Conservation (phyloP, 495 filamentous ascomycete species). For the Talaromyces liani region DNA sequence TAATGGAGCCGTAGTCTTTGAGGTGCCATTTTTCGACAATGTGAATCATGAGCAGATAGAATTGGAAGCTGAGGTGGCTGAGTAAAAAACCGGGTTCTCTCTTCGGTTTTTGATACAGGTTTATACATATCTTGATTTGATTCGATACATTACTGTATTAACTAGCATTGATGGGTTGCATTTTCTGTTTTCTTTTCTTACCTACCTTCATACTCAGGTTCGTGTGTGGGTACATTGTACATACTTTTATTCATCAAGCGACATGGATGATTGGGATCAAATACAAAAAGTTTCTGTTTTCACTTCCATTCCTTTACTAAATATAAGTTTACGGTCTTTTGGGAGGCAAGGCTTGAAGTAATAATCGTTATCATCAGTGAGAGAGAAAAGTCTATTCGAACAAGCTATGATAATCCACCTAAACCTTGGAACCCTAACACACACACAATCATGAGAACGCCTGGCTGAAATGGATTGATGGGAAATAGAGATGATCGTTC, state of each 20-base stretch:
- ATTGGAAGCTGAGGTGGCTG: background rate
- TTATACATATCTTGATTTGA: background rate
- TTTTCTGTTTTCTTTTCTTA: background rate
- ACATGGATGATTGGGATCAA: background rate
- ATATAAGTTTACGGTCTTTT: too few relatives aligned
- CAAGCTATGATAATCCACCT: background rate
- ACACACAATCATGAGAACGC: background rate
- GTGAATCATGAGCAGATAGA: slow-evolving; percentile 10
- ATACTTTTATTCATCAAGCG: background rate
- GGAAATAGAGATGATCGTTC: background rate
- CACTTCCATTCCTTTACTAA: background rate
- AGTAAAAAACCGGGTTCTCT: background rate
- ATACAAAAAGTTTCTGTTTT: slow-evolving; percentile 1
- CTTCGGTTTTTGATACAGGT: background rate
- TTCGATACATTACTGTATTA: background rate
- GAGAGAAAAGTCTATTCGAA: background rate
- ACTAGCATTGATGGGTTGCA: background rate
- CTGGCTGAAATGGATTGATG: background rate
- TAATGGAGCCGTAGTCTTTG: slow-evolving; percentile 74
- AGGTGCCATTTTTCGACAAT: slow-evolving; percentile 48
- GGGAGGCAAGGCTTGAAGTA: background rate
- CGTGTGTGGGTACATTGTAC: background rate
- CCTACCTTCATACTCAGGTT: background rate
- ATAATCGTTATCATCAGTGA: background rate
- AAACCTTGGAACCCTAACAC: background rate